A percentile compares a stretch with the other conserved stretches of the same genome.
Conservation (phyloP, 2,329 filamentous ascomycete genomes). For the Aureobasidium sp. region DNA sequence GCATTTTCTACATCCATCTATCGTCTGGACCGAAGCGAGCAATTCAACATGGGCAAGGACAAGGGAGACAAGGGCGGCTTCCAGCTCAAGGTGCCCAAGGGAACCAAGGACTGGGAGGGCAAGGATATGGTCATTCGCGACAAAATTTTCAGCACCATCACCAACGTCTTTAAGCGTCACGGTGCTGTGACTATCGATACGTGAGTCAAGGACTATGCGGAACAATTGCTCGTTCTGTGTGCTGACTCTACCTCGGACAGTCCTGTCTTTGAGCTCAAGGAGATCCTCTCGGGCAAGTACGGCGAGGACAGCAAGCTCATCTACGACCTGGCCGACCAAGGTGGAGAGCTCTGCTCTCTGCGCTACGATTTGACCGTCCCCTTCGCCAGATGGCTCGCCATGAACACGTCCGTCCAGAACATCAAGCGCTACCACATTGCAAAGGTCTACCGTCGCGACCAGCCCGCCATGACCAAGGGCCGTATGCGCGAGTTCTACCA, state of each 20-base stretch:
- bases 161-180: conserved; percentile 74
- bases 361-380: conserved; percentile 85
- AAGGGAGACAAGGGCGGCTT: conserved; percentile 37
- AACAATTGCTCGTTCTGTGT: neutral
- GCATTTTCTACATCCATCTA: conserved; percentile 10
- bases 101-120: conserved; percentile 79
- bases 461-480: conserved; percentile 82
- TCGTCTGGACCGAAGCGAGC: neutral
- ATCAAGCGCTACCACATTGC: conserved; percentile 95
- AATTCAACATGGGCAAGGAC: conserved; percentile 40
- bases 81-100: conserved; percentile 82
- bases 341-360: conserved; percentile 76
- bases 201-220: conserved; percentile 30
- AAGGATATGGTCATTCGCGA: conserved; percentile 74
- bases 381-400: conserved; percentile 86
- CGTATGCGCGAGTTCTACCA: conserved; percentile 96
- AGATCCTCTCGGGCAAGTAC: conserved; percentile 84
- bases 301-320: conserved; percentile 90
- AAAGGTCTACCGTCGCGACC: conserved; percentile 79
- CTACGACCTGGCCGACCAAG: conserved; percentile 82
- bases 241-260: conserved; percentile 25
- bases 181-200: conserved; percentile 75
- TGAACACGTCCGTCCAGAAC: conserved; percentile 73
- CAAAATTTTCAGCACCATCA: conserved; percentile 70
- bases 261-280: conserved; percentile 76